Percentiles rank a stretch among this genome's conserved stretches.
Evolutionary conservation across 352 stramenopile species (phyloP).

Genomic region (Phytophthora hibernalis): DNA sequence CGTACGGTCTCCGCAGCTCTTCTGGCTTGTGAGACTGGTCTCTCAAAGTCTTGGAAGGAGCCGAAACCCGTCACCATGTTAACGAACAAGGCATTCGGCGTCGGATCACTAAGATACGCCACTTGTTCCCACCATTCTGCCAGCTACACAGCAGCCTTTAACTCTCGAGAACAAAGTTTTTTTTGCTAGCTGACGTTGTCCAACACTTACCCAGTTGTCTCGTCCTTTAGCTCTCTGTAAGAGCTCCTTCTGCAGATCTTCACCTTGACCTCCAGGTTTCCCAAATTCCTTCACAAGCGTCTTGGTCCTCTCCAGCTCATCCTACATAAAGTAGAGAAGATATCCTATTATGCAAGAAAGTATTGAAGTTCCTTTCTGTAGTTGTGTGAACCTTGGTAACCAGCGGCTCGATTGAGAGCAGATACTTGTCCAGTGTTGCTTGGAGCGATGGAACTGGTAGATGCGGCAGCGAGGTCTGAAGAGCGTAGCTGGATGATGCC

Average conservation of each 20-base stretch:
- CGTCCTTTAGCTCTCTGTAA: constrained; percentile 49
- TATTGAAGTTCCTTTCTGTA: constrained; percentile 46
- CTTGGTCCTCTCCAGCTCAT: constrained; percentile 48
- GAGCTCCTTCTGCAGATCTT: constrained; percentile 59
- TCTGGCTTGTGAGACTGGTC: constrained; percentile 61
- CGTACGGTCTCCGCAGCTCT: constrained; percentile 68
- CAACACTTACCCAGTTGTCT: constrained; percentile 65
- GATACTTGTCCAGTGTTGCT: constrained; percentile 87
- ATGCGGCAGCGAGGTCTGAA: constrained; percentile 73
- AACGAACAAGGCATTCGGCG: constrained; percentile 91
- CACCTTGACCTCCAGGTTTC: constrained; percentile 52
- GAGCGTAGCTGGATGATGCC: constrained; percentile 19
- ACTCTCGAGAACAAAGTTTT: neutral
- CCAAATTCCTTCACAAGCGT: constrained; percentile 57
- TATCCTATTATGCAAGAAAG: neutral
- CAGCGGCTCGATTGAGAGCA: constrained; percentile 72
- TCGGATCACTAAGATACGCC: constrained; percentile 76
- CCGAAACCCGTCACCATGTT: constrained; percentile 97
- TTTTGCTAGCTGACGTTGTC: neutral
- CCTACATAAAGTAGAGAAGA: constrained; percentile 56
- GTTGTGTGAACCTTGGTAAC: constrained; percentile 45
- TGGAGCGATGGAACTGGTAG: constrained; percentile 88
- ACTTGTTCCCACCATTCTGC: constrained; percentile 95
- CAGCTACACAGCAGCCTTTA: constrained; percentile 39
- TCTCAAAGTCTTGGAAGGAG: constrained; percentile 90